Base-by-base conservation (phyloP, 441 rosid genomes). In the Syzygium malaccense region DNA sequence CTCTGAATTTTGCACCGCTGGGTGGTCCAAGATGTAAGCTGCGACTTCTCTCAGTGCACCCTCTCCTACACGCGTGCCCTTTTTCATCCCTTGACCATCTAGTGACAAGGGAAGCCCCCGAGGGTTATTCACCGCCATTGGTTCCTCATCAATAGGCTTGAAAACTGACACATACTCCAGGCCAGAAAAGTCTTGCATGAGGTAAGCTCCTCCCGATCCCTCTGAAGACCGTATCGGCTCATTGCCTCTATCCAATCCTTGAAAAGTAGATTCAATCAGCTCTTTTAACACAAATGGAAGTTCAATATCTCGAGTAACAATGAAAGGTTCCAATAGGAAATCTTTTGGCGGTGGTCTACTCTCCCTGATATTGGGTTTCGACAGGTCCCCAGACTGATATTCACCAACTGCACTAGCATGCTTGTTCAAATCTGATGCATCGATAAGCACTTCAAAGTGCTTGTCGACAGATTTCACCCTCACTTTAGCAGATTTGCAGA, bases 61-160 rank as follows among this genome's bases (percentile, higher is more conserved):
- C 56, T 86, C 90, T 51, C 90, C 90, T 9, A 86, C 90, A 57
- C 86, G 23, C 8, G 90, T 89, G 13, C 88, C 90, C 86, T 60
- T 89, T 86, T 89, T 86, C 86, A 89, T 53, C 48, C 90, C 90
- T 86, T 89, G 86, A 68, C 90, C 90, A 57, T 57, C 88, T 5
- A 86, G 41, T 19, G 90, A 89, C 86, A 89, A n/a, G 0, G 88
- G 88, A 79, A 89, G 87, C 20, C 88, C 90, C 88, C 55, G 32
- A 1, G 90, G 90, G 33, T 89, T 89, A 86, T 89, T 89, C 48
- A 86, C 66, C 8, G 88, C 88, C 64, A 75, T 56, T 37, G 90
- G 90, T 86, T 89, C 90, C 62, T 89, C 90, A 80, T 89, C 90
- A 32, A 86, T 57, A n/a, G 88, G 90, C 87, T 89, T 89, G 56